Evolutionary conservation across 1,284 basidiomycete species (phyloP), one percentile per base, ranked within the genome.

Genomic region (Heterobasidion parviporum): DNA sequence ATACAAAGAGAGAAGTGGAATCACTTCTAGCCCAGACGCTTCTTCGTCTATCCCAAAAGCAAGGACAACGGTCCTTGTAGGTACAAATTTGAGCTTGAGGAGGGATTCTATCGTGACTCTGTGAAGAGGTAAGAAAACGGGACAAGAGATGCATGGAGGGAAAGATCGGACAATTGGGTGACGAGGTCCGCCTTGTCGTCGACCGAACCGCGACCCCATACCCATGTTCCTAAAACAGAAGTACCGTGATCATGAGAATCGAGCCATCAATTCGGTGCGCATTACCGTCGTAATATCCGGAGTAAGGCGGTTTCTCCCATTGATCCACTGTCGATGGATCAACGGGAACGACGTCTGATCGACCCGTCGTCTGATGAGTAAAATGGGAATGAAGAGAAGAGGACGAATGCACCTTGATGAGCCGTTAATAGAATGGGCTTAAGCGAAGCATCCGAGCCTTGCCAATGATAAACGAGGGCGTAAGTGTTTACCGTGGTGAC

Each of bases 31-130:
- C 41, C 85, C 86, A 54, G 75, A 75, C 15, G 76, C 70, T 71
- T 92, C 89, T 66, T 91, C 89, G 65, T 91, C 89, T 61, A 85
- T 86, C 9, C 89, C 88, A 60, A 83, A 85, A 1, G 83, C 78
- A 47, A 90, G 71, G 2, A 91, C 77, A 51, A 90, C 69, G 1
- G 81, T 81, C 35, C 85, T 73, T 0, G 69, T 68, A 12, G 85
- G 85, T 48, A 72, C 61, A 67, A 83, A 87, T 20, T 74, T 75
- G 14, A 69, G 69, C 54, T 76, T 70, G 10, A 87, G 66, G 3
- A 88, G 71, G 0, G 76, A 68, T 62, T 88, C 83, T n/a, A 87
- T 64, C 6, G 80, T 72, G 1, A 79, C 35, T 12, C 57, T 55
- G 45, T 8, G 34, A 48, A 12, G n/a, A 8, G 41, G 10, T 47